Base-by-base conservation (phyloP, 176 grass and related monocot genomes). In the Triticum turgidum region DNA sequence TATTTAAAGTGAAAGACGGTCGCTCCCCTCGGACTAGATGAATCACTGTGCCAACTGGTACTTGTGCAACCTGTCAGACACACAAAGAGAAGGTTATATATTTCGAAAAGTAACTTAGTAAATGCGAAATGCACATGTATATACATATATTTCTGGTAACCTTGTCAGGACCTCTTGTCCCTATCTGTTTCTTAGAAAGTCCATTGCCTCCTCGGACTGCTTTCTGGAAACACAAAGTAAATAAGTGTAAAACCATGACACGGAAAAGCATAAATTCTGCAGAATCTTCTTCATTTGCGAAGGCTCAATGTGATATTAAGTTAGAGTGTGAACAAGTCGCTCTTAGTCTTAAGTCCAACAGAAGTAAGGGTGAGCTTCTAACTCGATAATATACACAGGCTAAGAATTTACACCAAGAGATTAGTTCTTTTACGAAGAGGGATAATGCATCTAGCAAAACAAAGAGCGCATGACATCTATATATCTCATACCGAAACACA, bases 1-100 rank as follows among this genome's bases (percentile, higher is more conserved):
- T 90, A 80, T 78, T 87, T 88, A 87, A 71, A 8, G 82, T 68
- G 45, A 88, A 34, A 81, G 87, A 91, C 80, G 87, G 91, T 20
- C 11, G 45, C 39, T 95, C 92, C 54, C 95, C 95, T 71, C 62
- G 82, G 34, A 98, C 91, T 20, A 98, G 87, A 80, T 98, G 95
- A 88, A 98, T 93, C 73, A 98, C 95, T n/a, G 95, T 95, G 69
- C 95, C 93, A 63, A 95, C 87, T 76, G 93, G 95, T 65, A 98
- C 92, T 62, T 91, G 89, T 3, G 83, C 89, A 38, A 97, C 83
- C 95, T 97, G 90, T 70, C 4, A 61, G 42, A 85, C 29, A 87
- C 2, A 80, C 33, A 11, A 65, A 71, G 44, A 73, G 20, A 73
- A 80, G 58, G 47, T 12, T 37, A 78, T 58, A 20, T 21, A 56